A percentile compares a stretch with the other conserved stretches of the same genome.
Evolutionary conservation across 2,329 filamentous ascomycete species (phyloP).

Genomic region (Arthrobotrys sphaeroides): DNA sequence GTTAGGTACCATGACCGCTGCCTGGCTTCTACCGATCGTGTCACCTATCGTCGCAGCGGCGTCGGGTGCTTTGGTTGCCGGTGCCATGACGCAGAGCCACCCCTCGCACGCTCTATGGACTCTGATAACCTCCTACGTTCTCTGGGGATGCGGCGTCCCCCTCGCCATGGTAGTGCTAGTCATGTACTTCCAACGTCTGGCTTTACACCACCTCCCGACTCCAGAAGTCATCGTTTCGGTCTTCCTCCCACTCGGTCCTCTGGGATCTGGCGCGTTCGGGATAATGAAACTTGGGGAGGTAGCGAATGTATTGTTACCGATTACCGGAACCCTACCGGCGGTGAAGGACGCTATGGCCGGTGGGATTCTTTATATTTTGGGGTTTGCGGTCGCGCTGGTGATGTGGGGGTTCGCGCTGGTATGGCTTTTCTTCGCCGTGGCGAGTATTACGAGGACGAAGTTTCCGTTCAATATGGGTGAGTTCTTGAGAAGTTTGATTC

Average conservation of each 20-base stretch:
- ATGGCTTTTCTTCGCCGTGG: conserved; percentile 68
- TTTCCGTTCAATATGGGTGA: conserved; percentile 72
- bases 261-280: conserved; percentile 71
- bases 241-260: conserved; percentile 73
- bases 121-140: conserved; percentile 72
- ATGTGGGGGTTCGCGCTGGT: conserved; percentile 69
- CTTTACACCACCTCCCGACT: conserved; percentile 72
- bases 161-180: conserved; percentile 66
- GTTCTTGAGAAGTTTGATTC: conserved; percentile 72
- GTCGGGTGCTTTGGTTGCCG: conserved; percentile 72
- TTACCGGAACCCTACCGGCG: conserved; percentile 61
- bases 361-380: conserved; percentile 69
- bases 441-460: conserved; percentile 63
- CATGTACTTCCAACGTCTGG: conserved; percentile 73
- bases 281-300: conserved; percentile 66
- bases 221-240: conserved; percentile 74
- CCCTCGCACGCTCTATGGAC: conserved; percentile 69
- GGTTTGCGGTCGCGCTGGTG: conserved; percentile 66
- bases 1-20: conserved; percentile 71
- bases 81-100: conserved; percentile 66
- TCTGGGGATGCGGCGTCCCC: conserved; percentile 73
- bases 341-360: conserved; percentile 62
- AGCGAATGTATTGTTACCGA: conserved; percentile 57
- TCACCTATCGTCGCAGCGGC: conserved; percentile 73
- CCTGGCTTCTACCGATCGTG: conserved; percentile 73